Percentiles rank a stretch among this genome's conserved stretches.
These are phyloP conservation scores for Phenoliferia sp. DNA, from an alignment of 1,284 basidiomycete species.

Conservation along the genomic window DNA sequence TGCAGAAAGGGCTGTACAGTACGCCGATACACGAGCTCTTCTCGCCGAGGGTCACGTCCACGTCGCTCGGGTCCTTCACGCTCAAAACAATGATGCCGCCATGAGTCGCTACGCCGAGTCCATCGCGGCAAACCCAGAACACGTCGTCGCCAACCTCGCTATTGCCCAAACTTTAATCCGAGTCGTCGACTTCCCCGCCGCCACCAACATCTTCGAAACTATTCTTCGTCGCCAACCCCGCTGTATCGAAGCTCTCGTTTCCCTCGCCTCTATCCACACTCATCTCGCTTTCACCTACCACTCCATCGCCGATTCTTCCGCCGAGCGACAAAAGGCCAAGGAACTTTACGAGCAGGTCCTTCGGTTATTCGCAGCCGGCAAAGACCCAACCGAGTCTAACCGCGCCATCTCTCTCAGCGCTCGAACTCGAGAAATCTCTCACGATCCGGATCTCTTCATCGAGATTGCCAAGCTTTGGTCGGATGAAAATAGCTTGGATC, in stretches of 20 bases:
- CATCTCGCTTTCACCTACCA: constrained; percentile 45
- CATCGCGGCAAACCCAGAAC: constrained; percentile 64
- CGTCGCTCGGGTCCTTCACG: constrained; percentile 70
- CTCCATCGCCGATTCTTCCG: constrained; percentile 52
- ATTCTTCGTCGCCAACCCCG: constrained; percentile 50
- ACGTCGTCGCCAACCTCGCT: constrained; percentile 72
- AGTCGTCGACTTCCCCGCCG: constrained; percentile 49
- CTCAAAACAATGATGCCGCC: constrained; percentile 51
- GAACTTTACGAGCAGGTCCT: constrained; percentile 73
- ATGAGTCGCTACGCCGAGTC: constrained; percentile 70
- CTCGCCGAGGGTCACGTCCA: constrained; percentile 73
- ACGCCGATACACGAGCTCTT: constrained; percentile 74
- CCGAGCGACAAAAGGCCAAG: constrained; percentile 68
- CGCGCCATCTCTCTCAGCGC: constrained; percentile 20
- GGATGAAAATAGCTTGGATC: constrained; percentile 62
- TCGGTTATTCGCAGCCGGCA: constrained; percentile 55
- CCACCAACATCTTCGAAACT: constrained; percentile 79
- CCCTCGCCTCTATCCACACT: constrained; percentile 79
- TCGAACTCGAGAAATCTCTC: constrained; percentile 48
- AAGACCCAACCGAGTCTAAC: constrained; percentile 23
- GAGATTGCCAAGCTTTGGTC: constrained; percentile 86
- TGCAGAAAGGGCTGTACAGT: constrained; percentile 86
- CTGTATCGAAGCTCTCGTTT: constrained; percentile 70
- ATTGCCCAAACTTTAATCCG: constrained; percentile 58
- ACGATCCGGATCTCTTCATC: constrained; percentile 75